Evolutionary conservation across 225 moss, liverwort and hornwort species (phyloP), one percentile per base, ranked within the genome.

Genomic region (Antitrichia curtipendula): DNA sequence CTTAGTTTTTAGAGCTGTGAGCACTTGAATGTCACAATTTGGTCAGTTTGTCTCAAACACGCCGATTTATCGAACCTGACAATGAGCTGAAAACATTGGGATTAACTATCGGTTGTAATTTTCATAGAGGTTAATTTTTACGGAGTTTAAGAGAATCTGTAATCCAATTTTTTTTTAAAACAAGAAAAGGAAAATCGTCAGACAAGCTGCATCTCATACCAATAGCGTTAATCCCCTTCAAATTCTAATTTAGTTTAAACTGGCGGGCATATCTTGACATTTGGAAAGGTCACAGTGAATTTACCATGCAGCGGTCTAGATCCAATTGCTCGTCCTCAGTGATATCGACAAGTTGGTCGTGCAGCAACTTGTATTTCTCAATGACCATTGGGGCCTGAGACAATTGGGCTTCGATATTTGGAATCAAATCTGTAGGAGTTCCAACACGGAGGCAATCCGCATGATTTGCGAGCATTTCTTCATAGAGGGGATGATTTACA

Each of bases 291-390:
- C 62, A 38, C 27, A 36, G 59, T 19, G 31, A 31, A 34, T 50
- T 84, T 91, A 97, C 97, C 95, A 97, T 79, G 78, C 93, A 95
- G 28, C 84, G 88, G 38, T 97, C 95, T 50, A 96, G 91, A 58
- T 94, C 94, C 47, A 65, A 72, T 79, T 92, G 90, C 85, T 95
- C 95, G 7, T 90, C 91, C 71, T 69, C 74, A n/a, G 88, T 64
- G 59, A 85, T 14, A 23, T 93, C 88, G 27, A 65, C 72, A 75
- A 94, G 84, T 64, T 89, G 92, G 66, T 91, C 88, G 21, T 88
- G 86, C 43, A 93, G 73, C n/a, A 87, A 84, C 29, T 86, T 80
- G 82, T 94, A 95, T 74, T 90, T 91, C 71, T 91, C 88, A 70
- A 69, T 80, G 40, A 90, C 78, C 24, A 43, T 31, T 13, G 90